These are phyloP conservation scores for Carallia brachiata DNA, from an alignment of 345 rosid species.

Conservation along the genomic window DNA sequence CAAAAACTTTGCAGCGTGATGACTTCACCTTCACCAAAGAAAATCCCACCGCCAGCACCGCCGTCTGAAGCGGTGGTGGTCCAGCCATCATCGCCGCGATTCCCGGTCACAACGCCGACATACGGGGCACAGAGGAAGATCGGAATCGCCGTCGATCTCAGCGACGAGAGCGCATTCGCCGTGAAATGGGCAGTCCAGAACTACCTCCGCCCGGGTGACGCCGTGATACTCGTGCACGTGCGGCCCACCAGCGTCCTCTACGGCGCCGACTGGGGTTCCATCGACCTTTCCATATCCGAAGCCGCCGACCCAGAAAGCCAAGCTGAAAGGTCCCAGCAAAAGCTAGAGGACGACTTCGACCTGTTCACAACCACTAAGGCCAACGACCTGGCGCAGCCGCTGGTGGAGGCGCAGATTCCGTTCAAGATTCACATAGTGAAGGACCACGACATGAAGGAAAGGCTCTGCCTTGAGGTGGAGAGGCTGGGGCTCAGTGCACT, in stretches of 20 bases:
- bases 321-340: conserved; percentile 44
- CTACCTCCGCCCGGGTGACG: conserved; percentile 81
- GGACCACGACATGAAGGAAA: conserved; percentile 92
- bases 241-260: conserved; percentile 70
- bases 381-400: conserved; percentile 63
- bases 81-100: conserved; percentile 67
- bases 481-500: conserved; percentile 65
- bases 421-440: conserved; percentile 79
- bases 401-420: conserved; percentile 61
- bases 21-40: conserved; percentile 17
- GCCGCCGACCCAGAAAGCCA: conserved; percentile 25
- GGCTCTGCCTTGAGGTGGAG: conserved; percentile 84
- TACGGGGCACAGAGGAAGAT: conserved; percentile 60
- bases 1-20: background rate
- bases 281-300: conserved; percentile 34
- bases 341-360: conserved; percentile 75
- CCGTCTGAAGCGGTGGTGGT: conserved; percentile 37
- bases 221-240: conserved; percentile 73
- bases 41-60: conserved; percentile 1
- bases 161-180: conserved; percentile 81
- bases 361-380: conserved; percentile 59
- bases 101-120: conserved; percentile 43
- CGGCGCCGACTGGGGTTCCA: conserved; percentile 92
- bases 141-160: conserved; percentile 87
- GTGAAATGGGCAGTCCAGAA: conserved; percentile 85